These are phyloP conservation scores for Buddleja alternifolia DNA, from an alignment of 257 asterid species.

Conservation along the genomic window DNA sequence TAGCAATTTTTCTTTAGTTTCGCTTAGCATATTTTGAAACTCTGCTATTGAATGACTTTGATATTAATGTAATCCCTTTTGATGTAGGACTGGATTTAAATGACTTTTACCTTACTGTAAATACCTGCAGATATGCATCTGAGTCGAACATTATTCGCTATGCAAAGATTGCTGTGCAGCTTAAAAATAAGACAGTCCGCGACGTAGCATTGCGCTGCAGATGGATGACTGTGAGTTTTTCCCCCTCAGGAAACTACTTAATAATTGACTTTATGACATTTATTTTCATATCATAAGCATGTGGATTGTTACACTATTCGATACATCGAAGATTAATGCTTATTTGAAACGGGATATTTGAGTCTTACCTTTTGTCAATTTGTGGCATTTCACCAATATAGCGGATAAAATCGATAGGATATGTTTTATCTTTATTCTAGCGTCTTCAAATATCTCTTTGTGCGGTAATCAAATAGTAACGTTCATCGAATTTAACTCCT, in stretches of 20 bases:
- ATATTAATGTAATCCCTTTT: not conserved
- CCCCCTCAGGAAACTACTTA: conserved; percentile 12
- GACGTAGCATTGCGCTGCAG: conserved; percentile 96
- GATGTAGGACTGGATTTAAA: not conserved
- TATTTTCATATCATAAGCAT: not conserved
- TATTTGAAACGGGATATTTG: not conserved
- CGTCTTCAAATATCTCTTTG: not conserved
- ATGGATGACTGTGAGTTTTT: conserved; percentile 86
- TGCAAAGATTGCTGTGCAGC: conserved; percentile 83
- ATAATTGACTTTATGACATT: not conserved
- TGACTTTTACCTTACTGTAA: conserved; percentile 12
- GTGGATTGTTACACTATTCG: not conserved
- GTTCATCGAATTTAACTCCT: not conserved
- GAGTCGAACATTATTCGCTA: conserved; percentile 77
- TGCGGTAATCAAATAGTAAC: not conserved
- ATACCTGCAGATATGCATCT: conserved; percentile 65
- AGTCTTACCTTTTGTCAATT: not conserved
- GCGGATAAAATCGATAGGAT: not conserved
- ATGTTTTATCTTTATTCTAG: too few species aligned
- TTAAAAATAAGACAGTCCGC: conserved; percentile 82
- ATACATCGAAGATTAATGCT: not conserved
- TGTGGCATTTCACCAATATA: not conserved
- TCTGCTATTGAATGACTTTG: conserved; percentile 1
- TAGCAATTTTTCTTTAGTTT: not conserved
- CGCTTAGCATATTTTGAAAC: not conserved